Evolutionary conservation across 768 basidiomycete species (phyloP), one percentile per base, ranked within the genome.

Genomic region (Terana coerulea): DNA sequence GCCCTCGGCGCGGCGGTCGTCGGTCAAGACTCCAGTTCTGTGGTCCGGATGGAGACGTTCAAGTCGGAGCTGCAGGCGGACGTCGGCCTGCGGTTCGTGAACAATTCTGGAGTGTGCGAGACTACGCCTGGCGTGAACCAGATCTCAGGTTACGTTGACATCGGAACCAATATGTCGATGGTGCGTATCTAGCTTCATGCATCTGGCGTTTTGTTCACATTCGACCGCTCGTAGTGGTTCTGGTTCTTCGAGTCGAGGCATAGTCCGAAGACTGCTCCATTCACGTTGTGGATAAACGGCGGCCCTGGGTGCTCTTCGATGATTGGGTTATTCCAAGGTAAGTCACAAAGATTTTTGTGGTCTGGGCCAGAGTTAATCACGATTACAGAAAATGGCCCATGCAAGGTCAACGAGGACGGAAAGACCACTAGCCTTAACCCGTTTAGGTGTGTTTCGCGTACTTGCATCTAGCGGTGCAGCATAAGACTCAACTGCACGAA

Each of bases 231-330:
- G 15, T 40, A 84, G 83, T 86, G 81, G 81, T 86, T 86, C 60
- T 86, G 84, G 81, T 86, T 85, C 64, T 87, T 86, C 47, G 85
- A 81, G 54, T 75, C 84, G 2, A 74, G 85, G 12, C 66, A 77
- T 26, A 67, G 72, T 2, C 80, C 83, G 0, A 78, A 82, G 43
- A 81, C 74, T 1, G 83, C 83, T 0, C 84, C 84, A 0, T 80
- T 87, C 58, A 83, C 83, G 2, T 69, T 86, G 21, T 86, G 84
- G 83, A 80, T 3, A 4, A 71, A 68, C 45, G 68, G 69, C 12
- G 69, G 68, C 11, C 71, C 72, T 2, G 72, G 72, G 14, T 70
- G 68, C 45, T 69, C 71, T 2, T 66, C 67, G 10, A 71, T 72
- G 71, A 81, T 85, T 34, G 83, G 82, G 4, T 70, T 85, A 7